These are phyloP conservation scores for Onygena corvina DNA, from an alignment of 2,329 filamentous ascomycete genomes.

Conservation along the genomic window DNA sequence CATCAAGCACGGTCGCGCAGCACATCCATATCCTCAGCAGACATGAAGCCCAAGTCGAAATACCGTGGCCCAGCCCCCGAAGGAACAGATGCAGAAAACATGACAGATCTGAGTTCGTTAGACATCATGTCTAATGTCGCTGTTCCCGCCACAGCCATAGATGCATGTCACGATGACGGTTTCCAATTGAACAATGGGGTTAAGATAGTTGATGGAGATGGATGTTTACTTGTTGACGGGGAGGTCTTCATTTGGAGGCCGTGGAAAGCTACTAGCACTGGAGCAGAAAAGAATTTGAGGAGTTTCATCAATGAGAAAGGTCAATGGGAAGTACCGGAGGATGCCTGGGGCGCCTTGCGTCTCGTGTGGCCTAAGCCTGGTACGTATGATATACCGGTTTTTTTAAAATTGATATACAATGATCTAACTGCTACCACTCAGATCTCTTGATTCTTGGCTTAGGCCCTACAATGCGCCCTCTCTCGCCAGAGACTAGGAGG, in stretches of 20 bases:
- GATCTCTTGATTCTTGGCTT: conserved; percentile 85
- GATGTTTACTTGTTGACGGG: conserved; percentile 67
- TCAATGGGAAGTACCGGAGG: conserved; percentile 62
- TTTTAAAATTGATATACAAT: background rate
- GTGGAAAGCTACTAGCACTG: conserved; percentile 45
- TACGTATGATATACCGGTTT: conserved; percentile 34
- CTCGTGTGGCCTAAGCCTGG: conserved; percentile 80
- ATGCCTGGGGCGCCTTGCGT: conserved; percentile 62
- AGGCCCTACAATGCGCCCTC: conserved; percentile 60
- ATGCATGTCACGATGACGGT: conserved; percentile 68
- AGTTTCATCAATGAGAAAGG: conserved; percentile 61
- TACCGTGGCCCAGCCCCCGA: conserved; percentile 50
- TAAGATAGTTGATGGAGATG: conserved; percentile 55
- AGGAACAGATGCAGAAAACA: conserved; percentile 38
- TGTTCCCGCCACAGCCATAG: conserved; percentile 67
- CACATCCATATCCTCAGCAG: conserved; percentile 10
- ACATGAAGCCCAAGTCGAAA: conserved; percentile 31
- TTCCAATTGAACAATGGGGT: conserved; percentile 78
- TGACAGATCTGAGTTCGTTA: conserved; percentile 55
- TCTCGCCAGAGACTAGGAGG: conserved; percentile 61
- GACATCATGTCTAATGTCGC: conserved; percentile 69
- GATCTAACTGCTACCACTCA: conserved; percentile 24
- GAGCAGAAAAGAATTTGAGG: conserved; percentile 21
- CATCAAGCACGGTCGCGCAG: background rate
- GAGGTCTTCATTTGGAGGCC: conserved; percentile 85